A percentile compares a stretch with the other conserved stretches of the same genome.
Evolutionary conservation across 768 basidiomycete species (phyloP).

Genomic region (Erythrobasidium yunnanense): DNA sequence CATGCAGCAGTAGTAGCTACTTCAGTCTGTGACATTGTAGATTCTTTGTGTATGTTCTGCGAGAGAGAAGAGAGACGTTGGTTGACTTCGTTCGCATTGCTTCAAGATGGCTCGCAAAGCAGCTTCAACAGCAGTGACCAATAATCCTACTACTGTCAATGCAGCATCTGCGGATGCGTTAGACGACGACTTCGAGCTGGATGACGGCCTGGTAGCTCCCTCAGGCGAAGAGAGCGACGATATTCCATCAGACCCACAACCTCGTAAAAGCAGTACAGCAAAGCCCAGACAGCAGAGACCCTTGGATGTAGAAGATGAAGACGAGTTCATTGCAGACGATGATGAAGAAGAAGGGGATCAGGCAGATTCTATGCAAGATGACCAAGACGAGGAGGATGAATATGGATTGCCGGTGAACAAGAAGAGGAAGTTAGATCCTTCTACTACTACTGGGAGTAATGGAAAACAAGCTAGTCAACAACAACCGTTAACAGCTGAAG

Average conservation of each 20-base stretch:
- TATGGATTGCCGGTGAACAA: neutral
- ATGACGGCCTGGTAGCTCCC: conserved; percentile 2
- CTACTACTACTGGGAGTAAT: too few species aligned
- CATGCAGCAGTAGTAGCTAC: too few species aligned
- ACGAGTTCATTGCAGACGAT: conserved; percentile 7
- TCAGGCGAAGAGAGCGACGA: conserved; percentile 6
- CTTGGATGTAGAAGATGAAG: conserved; percentile 17
- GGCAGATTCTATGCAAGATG: neutral
- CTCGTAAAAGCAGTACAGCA: neutral
- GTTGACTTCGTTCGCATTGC: too few species aligned
- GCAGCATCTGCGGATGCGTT: conserved; percentile 14
- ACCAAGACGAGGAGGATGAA: neutral
- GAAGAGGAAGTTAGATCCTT: neutral
- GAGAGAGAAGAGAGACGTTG: too few species aligned
- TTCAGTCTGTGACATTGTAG: too few species aligned
- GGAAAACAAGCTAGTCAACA: neutral
- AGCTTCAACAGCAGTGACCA: too few species aligned
- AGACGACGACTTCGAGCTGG: conserved; percentile 24
- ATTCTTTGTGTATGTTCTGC: too few species aligned
- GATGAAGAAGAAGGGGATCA: conserved; percentile 9
- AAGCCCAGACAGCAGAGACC: neutral
- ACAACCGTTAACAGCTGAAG: conserved; percentile 4
- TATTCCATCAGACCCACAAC: neutral
- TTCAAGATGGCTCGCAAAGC: too few species aligned
- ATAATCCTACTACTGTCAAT: too few species aligned